These are phyloP conservation scores for Paraurostyla sp. DNA, from an alignment of 73 alveolate genomes.

Conservation along the genomic window DNA sequence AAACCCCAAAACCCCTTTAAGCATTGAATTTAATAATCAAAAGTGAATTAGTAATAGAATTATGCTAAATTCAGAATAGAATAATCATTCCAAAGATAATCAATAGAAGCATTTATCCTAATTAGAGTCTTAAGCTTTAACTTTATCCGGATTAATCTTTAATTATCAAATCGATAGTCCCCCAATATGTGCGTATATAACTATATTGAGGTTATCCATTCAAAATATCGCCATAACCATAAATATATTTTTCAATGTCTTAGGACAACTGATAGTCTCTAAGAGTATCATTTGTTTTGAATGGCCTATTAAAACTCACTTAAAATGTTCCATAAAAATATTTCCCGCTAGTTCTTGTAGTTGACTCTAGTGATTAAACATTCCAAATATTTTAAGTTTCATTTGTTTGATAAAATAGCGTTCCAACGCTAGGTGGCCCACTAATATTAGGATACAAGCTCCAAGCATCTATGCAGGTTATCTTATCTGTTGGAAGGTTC, in stretches of 20 bases:
- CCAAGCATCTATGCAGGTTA: neutral
- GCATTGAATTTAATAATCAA: too few species aligned
- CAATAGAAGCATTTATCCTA: too few species aligned
- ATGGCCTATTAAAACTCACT: neutral
- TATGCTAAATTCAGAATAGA: too few species aligned
- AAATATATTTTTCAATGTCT: neutral
- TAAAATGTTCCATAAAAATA: neutral
- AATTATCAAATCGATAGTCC: neutral
- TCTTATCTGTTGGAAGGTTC: neutral
- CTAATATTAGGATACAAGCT: conserved; percentile 3
- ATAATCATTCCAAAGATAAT: too few species aligned
- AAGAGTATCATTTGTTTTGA: neutral
- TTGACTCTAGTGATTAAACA: neutral
- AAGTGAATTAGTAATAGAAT: too few species aligned
- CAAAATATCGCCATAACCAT: conserved; percentile 9
- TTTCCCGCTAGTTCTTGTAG: neutral
- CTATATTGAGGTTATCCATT: neutral
- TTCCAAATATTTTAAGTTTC: neutral
- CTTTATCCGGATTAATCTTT: conserved; percentile 1
- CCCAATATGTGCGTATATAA: conserved; percentile 11
- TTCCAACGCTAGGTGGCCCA: conserved; percentile 35
- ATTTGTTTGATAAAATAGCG: neutral
- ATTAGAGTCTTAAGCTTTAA: too few species aligned
- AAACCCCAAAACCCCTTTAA: too few species aligned
- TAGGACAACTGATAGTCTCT: neutral